Evolutionary conservation across 2,329 filamentous ascomycete species (phyloP), one percentile per base, ranked within the genome.

Genomic region (Exophiala aquamarina): DNA sequence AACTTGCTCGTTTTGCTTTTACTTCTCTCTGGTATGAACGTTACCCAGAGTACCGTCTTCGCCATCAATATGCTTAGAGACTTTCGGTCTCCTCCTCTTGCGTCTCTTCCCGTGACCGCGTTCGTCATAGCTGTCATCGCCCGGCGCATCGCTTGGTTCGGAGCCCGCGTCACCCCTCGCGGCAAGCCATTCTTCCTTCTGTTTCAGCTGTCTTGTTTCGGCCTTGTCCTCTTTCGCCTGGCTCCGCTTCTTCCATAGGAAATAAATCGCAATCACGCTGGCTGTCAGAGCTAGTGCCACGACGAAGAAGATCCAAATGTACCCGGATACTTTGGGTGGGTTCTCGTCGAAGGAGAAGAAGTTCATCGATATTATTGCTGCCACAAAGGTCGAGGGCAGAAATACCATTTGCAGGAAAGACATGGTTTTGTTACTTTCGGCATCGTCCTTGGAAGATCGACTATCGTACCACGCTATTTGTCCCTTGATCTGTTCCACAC

Each of bases 341-440:
- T 21, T 31, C n/a, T 10, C 14, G 3, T 40, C 29, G 34, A 44
- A 35, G 31, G 40, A 35, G 37, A 50, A 50, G n/a, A 50, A 44
- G 26, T 46, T 46, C 26, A 38, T 50, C 13, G 41, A 44, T 15
- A 44, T 36, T 19, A 50, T 50, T 17, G 47, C 47, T 3, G 47
- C 47, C n/a, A 50, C 47, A 20, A 46, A 44, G 10, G 47, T 50
- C 10, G 47, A 41, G 7, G 47, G 47, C 3, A 50, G 41, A 15
- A 50, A 50, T 10, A 26, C 35, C 47, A 50, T 50, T 18, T 44
- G 41, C 15, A 50, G 20, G 41, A 50, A 44, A 4, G 23, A 34
- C 41, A 50, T 50, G 23, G 42, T 41, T n/a, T 46, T 50, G 47
- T 50, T 50, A 28, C 34, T 41, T 26, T 50, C 41, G 41, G 47